Conservation (phyloP, 2,329 filamentous ascomycete genomes). For the Talaromyces atroroseus region DNA sequence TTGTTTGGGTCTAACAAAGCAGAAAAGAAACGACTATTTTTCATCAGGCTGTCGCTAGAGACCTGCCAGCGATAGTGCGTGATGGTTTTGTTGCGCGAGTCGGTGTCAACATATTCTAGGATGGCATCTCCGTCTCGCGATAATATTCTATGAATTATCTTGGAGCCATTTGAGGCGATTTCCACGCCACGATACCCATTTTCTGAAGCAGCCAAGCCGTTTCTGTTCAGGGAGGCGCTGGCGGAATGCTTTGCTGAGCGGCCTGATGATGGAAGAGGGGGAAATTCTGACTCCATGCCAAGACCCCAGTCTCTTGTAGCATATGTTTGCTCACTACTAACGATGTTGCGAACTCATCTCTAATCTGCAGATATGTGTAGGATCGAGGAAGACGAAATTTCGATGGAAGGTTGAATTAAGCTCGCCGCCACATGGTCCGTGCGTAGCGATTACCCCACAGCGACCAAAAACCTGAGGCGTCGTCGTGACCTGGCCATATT, state of each 20-base stretch:
- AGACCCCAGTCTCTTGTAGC: not conserved
- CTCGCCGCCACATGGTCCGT: constrained; percentile 9
- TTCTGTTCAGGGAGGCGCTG: constrained; percentile 1
- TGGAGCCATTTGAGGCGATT: constrained; percentile 7
- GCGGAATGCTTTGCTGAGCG: not conserved
- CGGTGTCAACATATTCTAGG: constrained; percentile 25
- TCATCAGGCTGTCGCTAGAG: constrained; percentile 26
- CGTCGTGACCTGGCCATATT: no score
- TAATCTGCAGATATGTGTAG: not conserved
- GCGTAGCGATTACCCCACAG: not conserved
- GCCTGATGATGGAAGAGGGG: constrained; percentile 17
- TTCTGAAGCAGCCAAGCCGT: not conserved
- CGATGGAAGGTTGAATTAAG: not conserved
- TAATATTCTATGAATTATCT: constrained; percentile 18
- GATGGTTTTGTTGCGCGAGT: constrained; percentile 8
- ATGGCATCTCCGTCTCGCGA: constrained; percentile 31
- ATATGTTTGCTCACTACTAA: not conserved
- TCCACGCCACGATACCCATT: constrained; percentile 2
- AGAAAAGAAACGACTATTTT: constrained; percentile 36
- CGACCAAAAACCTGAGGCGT: not conserved
- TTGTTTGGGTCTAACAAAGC: constrained; percentile 38
- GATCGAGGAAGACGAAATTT: not conserved
- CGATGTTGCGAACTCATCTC: not conserved
- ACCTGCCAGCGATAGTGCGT: constrained; percentile 28
- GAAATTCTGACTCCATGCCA: constrained; percentile 22